These are phyloP conservation scores for Phyllachora maydis DNA, from an alignment of 2,329 filamentous ascomycete species.

Conservation along the genomic window DNA sequence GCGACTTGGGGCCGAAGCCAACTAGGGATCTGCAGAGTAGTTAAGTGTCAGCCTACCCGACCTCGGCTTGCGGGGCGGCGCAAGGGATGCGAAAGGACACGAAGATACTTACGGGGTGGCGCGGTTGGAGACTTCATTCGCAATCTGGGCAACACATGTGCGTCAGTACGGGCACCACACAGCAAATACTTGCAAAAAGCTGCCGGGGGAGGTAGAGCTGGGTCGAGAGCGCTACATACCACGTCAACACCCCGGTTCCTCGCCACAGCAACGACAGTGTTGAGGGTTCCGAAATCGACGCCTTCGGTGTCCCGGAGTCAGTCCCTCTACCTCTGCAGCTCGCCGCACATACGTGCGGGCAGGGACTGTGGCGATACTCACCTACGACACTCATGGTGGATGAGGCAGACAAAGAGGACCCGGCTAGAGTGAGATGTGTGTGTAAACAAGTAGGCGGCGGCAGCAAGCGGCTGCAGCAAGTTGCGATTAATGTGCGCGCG, in stretches of 20 bases:
- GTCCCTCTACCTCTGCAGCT: conserved; percentile 3
- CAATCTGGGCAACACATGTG: conserved; percentile 58
- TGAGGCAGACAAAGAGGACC: no score
- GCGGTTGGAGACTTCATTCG: conserved; percentile 98
- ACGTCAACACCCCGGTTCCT: conserved; percentile 98
- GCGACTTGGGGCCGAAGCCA: conserved; percentile 81
- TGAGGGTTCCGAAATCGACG: conserved; percentile 89
- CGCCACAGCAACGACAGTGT: conserved; percentile 93
- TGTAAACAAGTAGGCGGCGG: no score
- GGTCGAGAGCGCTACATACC: conserved; percentile 36
- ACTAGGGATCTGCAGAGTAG: conserved; percentile 52
- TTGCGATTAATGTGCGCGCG: no score
- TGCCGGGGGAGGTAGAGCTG: conserved; percentile 2
- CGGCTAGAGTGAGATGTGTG: no score
- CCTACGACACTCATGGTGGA: conserved; percentile 34
- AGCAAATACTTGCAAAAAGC: conserved; percentile 1
- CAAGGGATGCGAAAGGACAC: conserved; percentile 2
- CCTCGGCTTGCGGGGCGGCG: not conserved
- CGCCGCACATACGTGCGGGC: not conserved
- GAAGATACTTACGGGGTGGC: conserved; percentile 67
- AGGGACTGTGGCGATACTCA: conserved; percentile 12
- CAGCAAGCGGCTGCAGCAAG: no score
- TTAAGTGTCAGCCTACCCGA: not conserved
- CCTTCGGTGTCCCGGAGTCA: conserved; percentile 21
- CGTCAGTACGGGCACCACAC: conserved; percentile 2